Evolutionary conservation across 129 eudicot species (phyloP), one percentile per base, ranked within the genome.

Genomic region (Artemisia argyi): DNA sequence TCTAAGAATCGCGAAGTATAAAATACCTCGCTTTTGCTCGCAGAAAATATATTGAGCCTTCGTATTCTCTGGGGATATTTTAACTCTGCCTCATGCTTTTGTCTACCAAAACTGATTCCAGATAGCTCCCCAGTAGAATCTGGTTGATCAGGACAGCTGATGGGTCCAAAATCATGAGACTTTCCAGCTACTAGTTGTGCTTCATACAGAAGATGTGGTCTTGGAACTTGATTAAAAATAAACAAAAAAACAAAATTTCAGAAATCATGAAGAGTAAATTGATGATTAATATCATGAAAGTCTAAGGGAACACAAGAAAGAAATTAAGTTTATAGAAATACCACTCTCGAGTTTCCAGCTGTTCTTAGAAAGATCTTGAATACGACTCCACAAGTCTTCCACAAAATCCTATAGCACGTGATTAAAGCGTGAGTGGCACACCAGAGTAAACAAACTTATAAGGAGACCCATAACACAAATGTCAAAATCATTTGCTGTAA

Each of bases 271-370:
- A n/a, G 32, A 61, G 47, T 17, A 28, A 61, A 35, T 28, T 24
- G 46, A 61, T 49, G 32, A 19, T 57, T 7, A 60, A 18, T 67
- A 28, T 35, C 44, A 61, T n/a, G 19, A 47, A 42, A 42, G 26
- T 5, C 26, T 61, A 65, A 79, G 14, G 19, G 70, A 48, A 46
- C 69, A 52, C 4, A 10, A 44, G 18, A 9, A 14, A 50, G 56
- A 39, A 2, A 64, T 17, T 15, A 58, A 46, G 50, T n/a, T 19
- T 8, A 64, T 52, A 60, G 28, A 66, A 80, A 10, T 89, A 93
- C 98, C 96, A 83, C 98, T 90, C 68, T 87, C 97, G 79, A 90
- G 83, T 83, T 94, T 90, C 98, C 98, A 94, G 61, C 88, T 89
- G 68, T 76, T 90, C 83, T 77, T 88, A 65, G 96, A 86, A 39